Percentiles rank a stretch among this genome's conserved stretches.
These are phyloP conservation scores for Bacidia rubella DNA, from an alignment of 495 filamentous ascomycete genomes.

Conservation along the genomic window DNA sequence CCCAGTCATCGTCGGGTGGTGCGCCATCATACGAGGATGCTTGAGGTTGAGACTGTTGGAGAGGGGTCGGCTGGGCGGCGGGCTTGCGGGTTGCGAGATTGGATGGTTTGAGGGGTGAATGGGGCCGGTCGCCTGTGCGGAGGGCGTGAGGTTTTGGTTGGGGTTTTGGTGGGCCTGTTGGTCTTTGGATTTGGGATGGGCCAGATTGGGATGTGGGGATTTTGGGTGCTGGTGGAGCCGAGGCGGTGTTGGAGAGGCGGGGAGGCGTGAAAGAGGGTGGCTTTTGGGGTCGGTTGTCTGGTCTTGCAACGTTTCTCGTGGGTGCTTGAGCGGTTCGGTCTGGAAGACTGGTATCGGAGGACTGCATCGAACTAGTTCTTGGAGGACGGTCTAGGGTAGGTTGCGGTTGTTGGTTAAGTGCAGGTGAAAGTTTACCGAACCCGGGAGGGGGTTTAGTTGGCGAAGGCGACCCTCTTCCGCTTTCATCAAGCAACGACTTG, in stretches of 20 bases:
- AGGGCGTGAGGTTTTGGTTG: slow-evolving; percentile 19
- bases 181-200: neutral
- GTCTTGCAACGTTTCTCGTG: slow-evolving; percentile 1
- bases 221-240: slow-evolving; percentile 4
- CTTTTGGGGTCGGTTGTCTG: neutral
- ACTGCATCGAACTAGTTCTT: slow-evolving; percentile 10
- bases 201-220: neutral
- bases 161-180: slow-evolving; percentile 17
- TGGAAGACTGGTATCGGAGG: neutral
- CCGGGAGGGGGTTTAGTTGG: slow-evolving; percentile 67
- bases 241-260: slow-evolving; percentile 1
- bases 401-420: neutral
- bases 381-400: neutral
- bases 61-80: slow-evolving; percentile 3
- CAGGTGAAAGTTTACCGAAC: slow-evolving; percentile 63
- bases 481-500: slow-evolving; percentile 72
- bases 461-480: slow-evolving; percentile 39
- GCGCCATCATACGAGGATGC: slow-evolving; percentile 1
- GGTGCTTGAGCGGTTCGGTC: slow-evolving; percentile 4
- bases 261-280: neutral
- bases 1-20: slow-evolving; percentile 42
- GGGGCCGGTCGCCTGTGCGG: slow-evolving; percentile 14
- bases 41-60: neutral
- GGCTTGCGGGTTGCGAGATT: slow-evolving; percentile 5
- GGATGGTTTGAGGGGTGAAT: slow-evolving; percentile 13